Conservation (phyloP, 768 basidiomycete genomes). For the Artomyces pyxidatus region DNA sequence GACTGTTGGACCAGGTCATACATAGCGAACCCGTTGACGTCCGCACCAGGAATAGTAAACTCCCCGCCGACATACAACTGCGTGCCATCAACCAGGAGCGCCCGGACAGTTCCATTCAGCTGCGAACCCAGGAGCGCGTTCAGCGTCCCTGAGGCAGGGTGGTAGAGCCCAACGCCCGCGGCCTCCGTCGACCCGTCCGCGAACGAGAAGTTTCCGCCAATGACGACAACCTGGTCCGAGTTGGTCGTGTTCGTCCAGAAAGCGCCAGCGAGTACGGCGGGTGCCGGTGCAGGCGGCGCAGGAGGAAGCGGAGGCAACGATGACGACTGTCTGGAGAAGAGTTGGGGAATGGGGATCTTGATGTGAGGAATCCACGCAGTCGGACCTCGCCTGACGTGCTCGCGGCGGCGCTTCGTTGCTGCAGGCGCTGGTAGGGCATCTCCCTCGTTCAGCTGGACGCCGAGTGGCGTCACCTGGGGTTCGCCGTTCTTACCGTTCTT, state of each 20-base stretch:
- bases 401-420: slow-evolving; percentile 31
- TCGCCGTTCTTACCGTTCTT: slow-evolving; percentile 48
- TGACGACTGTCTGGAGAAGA: slow-evolving; percentile 47
- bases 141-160: slow-evolving; percentile 40
- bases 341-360: slow-evolving; percentile 32
- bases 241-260: slow-evolving; percentile 85
- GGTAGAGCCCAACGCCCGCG: slow-evolving; percentile 65
- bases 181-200: slow-evolving; percentile 28
- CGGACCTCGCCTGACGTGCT: slow-evolving; percentile 27
- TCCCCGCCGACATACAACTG: slow-evolving; percentile 79
- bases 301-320: slow-evolving; percentile 47
- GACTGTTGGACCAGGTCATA: slow-evolving; percentile 64
- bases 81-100: slow-evolving; percentile 66
- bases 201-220: slow-evolving; percentile 89
- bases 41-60: slow-evolving; percentile 54
- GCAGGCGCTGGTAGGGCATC: slow-evolving; percentile 25
- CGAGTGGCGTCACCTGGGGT: slow-evolving; percentile 55
- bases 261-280: slow-evolving; percentile 75
- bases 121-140: slow-evolving; percentile 51
- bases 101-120: slow-evolving; percentile 66
- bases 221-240: slow-evolving; percentile 56
- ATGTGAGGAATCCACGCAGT: slow-evolving; percentile 42
- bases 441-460: slow-evolving; percentile 42
- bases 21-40: slow-evolving; percentile 62
- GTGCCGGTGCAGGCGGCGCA: slow-evolving; percentile 50